phyloP scores from a whole-genome alignment of 164 flowering plant species.

The Protea cynaroides region DNA sequence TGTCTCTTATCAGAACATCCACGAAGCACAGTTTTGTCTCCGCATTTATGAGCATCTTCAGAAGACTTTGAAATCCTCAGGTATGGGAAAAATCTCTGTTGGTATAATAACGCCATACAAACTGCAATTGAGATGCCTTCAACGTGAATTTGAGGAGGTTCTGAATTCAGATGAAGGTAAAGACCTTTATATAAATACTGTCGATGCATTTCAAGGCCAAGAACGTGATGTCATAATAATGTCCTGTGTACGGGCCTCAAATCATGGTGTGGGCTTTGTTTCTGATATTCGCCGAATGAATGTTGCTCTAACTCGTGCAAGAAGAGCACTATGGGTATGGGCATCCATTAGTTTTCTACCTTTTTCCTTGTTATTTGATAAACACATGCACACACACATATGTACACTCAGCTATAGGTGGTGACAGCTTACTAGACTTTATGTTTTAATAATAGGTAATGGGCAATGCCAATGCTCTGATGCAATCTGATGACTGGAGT shows the following conservation, averaged over 20 bases:
- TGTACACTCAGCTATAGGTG: background rate
- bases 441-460: conserved; percentile 39
- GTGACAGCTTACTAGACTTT: background rate
- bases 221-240: conserved; percentile 79
- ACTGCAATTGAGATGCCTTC: conserved; percentile 67
- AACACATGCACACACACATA: background rate
- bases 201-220: conserved; percentile 81
- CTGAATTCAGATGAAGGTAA: conserved; percentile 64
- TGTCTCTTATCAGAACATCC: conserved; percentile 59
- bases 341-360: background rate
- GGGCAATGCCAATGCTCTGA: conserved; percentile 68
- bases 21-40: conserved; percentile 64
- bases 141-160: conserved; percentile 55
- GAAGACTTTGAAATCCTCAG: conserved; percentile 43
- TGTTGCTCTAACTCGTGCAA: conserved; percentile 76
- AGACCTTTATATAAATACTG: conserved; percentile 67
- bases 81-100: conserved; percentile 47
- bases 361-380: background rate
- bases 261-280: conserved; percentile 75
- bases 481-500: conserved; percentile 66
- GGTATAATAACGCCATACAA: conserved; percentile 81
- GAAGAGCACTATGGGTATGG: conserved; percentile 72
- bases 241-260: conserved; percentile 79
- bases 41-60: conserved; percentile 61
- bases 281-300: conserved; percentile 78